These are phyloP conservation scores for Globisporangium emineosum DNA, from an alignment of 352 stramenopile species.

Conservation along the genomic window DNA sequence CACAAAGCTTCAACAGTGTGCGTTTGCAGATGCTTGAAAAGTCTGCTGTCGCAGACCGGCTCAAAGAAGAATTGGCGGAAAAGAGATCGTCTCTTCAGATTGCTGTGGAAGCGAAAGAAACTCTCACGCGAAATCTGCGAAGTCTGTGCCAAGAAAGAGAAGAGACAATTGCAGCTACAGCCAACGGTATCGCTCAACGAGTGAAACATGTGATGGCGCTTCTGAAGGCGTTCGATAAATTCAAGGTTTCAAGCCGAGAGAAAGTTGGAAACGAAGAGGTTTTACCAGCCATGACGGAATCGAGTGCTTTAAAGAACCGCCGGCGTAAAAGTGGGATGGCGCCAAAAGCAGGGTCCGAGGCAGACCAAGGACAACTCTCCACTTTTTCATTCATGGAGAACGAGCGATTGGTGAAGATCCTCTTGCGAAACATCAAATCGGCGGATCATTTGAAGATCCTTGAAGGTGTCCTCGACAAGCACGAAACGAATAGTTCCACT, in stretches of 20 bases:
- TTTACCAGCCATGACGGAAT: background rate
- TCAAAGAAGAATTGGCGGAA: constrained; percentile 20
- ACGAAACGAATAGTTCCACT: constrained; percentile 34
- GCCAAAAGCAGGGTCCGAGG: background rate
- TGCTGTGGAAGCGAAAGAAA: constrained; percentile 13
- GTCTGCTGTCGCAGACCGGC: background rate
- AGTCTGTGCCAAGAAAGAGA: constrained; percentile 20
- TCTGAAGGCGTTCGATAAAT: constrained; percentile 43
- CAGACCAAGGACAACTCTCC: background rate
- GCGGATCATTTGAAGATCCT: constrained; percentile 49
- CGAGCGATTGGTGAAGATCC: constrained; percentile 66
- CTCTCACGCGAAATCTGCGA: constrained; percentile 15
- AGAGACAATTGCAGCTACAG: constrained; percentile 9
- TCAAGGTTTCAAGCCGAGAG: constrained; percentile 22
- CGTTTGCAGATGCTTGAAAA: constrained; percentile 12
- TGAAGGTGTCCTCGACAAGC: constrained; percentile 41
- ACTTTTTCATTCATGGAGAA: constrained; percentile 70
- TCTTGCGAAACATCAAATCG: constrained; percentile 65
- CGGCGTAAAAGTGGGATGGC: constrained; percentile 7
- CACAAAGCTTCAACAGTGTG: constrained; percentile 10
- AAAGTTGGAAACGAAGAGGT: background rate
- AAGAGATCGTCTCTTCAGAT: constrained; percentile 12
- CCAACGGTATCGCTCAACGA: constrained; percentile 12
- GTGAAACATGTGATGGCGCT: constrained; percentile 28
- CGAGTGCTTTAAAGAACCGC: constrained; percentile 1